These are phyloP conservation scores for Schizopora paradoxa DNA, from an alignment of 1,284 basidiomycete genomes.

Conservation along the genomic window DNA sequence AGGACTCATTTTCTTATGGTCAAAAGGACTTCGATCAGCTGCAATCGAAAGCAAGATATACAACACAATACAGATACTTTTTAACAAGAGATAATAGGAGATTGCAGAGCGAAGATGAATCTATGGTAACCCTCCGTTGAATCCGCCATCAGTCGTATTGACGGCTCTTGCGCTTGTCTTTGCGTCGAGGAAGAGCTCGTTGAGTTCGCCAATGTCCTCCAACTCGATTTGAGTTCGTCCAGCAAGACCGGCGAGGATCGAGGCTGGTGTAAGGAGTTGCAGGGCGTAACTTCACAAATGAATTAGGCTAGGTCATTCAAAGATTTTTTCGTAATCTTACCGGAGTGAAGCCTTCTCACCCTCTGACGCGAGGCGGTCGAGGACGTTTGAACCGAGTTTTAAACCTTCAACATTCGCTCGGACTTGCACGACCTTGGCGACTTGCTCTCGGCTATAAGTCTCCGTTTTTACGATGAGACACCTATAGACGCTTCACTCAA, in stretches of 20 bases:
- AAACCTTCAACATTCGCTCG: constrained; percentile 86
- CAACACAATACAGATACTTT: too few species aligned
- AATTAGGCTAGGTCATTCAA: constrained; percentile 8
- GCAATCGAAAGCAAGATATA: too few species aligned
- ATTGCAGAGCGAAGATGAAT: too few species aligned
- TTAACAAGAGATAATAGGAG: too few species aligned
- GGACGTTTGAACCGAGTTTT: constrained; percentile 69
- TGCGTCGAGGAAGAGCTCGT: constrained; percentile 92
- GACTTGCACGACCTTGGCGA: constrained; percentile 82
- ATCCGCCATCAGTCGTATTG: constrained; percentile 36
- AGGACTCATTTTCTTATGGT: too few species aligned
- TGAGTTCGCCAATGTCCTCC: constrained; percentile 89
- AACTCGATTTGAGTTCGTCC: constrained; percentile 79
- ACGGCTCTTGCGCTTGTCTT: constrained; percentile 71
- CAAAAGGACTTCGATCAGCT: too few species aligned
- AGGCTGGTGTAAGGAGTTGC: constrained; percentile 88
- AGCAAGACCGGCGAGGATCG: constrained; percentile 76
- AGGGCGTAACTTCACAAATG: constrained; percentile 69
- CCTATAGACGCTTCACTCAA: constrained; percentile 30
- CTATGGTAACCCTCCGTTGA: constrained; percentile 33
- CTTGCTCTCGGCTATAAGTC: constrained; percentile 79
- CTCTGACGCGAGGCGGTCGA: constrained; percentile 78
- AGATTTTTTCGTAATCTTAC: too few species aligned
- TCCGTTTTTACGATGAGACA: constrained; percentile 97
- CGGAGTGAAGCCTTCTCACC: constrained; percentile 83